Percentiles rank a stretch among this genome's conserved stretches.
Evolutionary conservation across 1,139 yeast genomes (phyloP).

Genomic region (Meyerozyma carpophila): DNA sequence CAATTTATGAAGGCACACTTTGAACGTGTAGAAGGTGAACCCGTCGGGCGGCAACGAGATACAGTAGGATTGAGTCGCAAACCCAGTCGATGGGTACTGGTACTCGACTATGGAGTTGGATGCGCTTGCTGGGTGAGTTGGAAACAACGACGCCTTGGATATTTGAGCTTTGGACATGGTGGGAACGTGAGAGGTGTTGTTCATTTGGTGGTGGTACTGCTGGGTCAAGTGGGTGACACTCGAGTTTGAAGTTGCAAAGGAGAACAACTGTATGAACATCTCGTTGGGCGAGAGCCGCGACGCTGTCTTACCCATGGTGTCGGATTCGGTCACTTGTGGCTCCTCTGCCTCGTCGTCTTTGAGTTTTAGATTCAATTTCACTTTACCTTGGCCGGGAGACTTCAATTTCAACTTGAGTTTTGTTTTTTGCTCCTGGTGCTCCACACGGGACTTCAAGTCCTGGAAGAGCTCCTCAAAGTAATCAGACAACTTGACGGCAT

Average conservation of each 20-base stretch:
- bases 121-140: slow-evolving; percentile 6
- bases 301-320: slow-evolving; percentile 23
- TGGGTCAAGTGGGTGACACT: slow-evolving; percentile 7
- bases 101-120: slow-evolving; percentile 34
- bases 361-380: slow-evolving; percentile 21
- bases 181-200: slow-evolving; percentile 3
- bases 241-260: slow-evolving; percentile 33
- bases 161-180: slow-evolving; percentile 4
- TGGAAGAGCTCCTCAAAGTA: slow-evolving; percentile 27
- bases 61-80: slow-evolving; percentile 36
- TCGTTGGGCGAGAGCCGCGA: slow-evolving; percentile 20
- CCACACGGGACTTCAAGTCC: slow-evolving; percentile 18
- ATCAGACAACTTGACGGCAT: slow-evolving; percentile 42
- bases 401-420: slow-evolving; percentile 22
- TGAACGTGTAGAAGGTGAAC: slow-evolving; percentile 39
- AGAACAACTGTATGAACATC: slow-evolving; percentile 32
- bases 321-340: slow-evolving; percentile 6
- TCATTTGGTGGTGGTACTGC: slow-evolving; percentile 9
- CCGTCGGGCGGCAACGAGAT: slow-evolving; percentile 40
- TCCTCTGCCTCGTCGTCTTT: slow-evolving; percentile 13
- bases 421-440: slow-evolving; percentile 9
- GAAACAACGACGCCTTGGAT: slow-evolving; percentile 6
- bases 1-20: slow-evolving; percentile 38
- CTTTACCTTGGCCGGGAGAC: slow-evolving; percentile 14
- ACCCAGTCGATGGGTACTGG: slow-evolving; percentile 41